Percentiles rank a stretch among this genome's conserved stretches.
Evolutionary conservation across 2,329 filamentous ascomycete species (phyloP).

Genomic region (Daldinia sp.): DNA sequence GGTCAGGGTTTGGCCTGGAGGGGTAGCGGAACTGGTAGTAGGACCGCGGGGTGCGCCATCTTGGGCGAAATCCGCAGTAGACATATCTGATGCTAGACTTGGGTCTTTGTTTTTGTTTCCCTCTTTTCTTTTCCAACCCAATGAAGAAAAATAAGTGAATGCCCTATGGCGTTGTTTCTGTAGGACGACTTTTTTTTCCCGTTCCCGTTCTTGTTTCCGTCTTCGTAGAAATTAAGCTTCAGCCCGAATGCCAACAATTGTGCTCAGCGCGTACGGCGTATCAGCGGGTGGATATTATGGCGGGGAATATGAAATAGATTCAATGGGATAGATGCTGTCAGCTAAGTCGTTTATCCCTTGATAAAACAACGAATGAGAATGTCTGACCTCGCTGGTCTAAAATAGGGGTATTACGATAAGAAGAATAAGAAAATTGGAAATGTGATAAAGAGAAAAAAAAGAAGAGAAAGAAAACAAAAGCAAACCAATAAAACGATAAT

Average conservation of each 20-base stretch:
- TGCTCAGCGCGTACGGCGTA: slow-evolving; percentile 18
- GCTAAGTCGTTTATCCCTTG: slow-evolving; percentile 10
- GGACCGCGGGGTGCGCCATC: slow-evolving; percentile 37
- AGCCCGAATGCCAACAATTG: not conserved
- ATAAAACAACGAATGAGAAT: not conserved
- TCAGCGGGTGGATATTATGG: slow-evolving; percentile 16
- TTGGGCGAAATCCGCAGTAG: slow-evolving; percentile 35
- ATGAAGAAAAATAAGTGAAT: not conserved
- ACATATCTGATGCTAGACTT: slow-evolving; percentile 36
- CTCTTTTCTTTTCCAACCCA: not conserved
- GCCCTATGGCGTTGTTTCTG: not conserved
- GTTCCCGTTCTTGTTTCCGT: slow-evolving; percentile 8
- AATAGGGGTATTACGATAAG: slow-evolving; percentile 8
- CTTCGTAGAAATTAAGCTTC: slow-evolving; percentile 2
- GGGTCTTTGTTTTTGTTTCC: not conserved
- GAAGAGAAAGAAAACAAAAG: slow-evolving; percentile 4
- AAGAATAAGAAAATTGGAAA: slow-evolving; percentile 1
- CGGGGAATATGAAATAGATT: slow-evolving; percentile 13
- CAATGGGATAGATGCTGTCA: slow-evolving; percentile 21
- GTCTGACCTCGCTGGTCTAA: not conserved
- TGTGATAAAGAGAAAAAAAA: slow-evolving; percentile 10
- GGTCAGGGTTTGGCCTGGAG: slow-evolving; percentile 68
- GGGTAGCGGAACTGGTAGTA: slow-evolving; percentile 37
- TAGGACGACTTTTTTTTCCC: not conserved
- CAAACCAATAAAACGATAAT: slow-evolving; percentile 15